Evolutionary conservation across 1,139 yeast genomes (phyloP).

Genomic region (Hansenula anomala): DNA sequence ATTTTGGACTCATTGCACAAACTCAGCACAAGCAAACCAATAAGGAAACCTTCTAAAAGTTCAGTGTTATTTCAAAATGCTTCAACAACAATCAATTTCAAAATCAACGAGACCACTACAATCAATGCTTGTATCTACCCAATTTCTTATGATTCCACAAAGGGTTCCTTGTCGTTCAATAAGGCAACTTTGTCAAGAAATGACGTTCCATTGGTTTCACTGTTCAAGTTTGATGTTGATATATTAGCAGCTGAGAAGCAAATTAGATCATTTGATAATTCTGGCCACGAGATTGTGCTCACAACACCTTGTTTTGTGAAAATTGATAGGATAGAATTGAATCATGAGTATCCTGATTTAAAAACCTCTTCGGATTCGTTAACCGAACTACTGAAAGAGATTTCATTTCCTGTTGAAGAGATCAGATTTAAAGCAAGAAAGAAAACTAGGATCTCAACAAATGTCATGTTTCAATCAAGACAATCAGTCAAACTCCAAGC

Average conservation of each 20-base stretch:
- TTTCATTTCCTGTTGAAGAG: slow-evolving; percentile 10
- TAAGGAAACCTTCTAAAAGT: slow-evolving; percentile 1
- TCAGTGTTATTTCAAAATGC: slow-evolving; percentile 18
- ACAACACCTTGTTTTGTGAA: slow-evolving; percentile 10
- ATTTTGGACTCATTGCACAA: slow-evolving; percentile 16
- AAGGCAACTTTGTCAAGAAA: slow-evolving; percentile 8
- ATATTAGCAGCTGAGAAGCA: slow-evolving; percentile 13
- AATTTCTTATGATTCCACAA: slow-evolving; percentile 14
- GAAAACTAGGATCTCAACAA: slow-evolving; percentile 18
- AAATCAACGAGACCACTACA: slow-evolving; percentile 1
- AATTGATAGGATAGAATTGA: slow-evolving; percentile 13
- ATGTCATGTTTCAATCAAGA: slow-evolving; percentile 23
- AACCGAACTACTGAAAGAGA: background rate
- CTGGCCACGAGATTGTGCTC: slow-evolving; percentile 17
- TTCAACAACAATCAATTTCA: slow-evolving; percentile 7
- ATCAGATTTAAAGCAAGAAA: slow-evolving; percentile 17
- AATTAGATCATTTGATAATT: slow-evolving; percentile 18
- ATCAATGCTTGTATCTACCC: slow-evolving; percentile 14
- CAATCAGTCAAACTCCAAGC: slow-evolving; percentile 19
- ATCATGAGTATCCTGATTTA: slow-evolving; percentile 10
- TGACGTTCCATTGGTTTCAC: slow-evolving; percentile 1
- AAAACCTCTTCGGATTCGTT: slow-evolving; percentile 6
- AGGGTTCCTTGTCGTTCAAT: slow-evolving; percentile 5
- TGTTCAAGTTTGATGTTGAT: slow-evolving; percentile 6
- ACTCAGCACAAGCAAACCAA: slow-evolving; percentile 2